phyloP scores from a whole-genome alignment of 75 land plant genomes.

The Picea sitchensis region DNA sequence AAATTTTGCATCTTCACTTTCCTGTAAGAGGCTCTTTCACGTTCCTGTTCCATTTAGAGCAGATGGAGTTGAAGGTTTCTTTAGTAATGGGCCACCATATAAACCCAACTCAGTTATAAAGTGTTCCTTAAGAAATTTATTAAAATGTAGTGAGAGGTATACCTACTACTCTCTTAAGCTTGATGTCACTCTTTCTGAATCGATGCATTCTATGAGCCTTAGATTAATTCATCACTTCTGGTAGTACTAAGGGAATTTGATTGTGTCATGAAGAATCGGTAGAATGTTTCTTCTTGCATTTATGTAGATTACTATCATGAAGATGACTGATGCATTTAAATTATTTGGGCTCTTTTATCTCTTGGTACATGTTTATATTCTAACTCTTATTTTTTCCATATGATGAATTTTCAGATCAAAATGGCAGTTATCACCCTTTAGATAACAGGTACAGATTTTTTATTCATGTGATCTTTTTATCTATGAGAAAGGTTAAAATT shows the following conservation, averaged over 20 bases:
- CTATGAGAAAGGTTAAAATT: not conserved
- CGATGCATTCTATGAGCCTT: no score
- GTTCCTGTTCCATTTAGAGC: no score
- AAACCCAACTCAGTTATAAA: no score
- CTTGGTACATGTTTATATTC: not conserved
- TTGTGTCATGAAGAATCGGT: not conserved
- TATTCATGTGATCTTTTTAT: not conserved
- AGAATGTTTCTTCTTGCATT: not conserved
- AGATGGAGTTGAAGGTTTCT: no score
- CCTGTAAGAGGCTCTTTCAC: no score
- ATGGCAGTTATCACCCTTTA: conserved; percentile 43
- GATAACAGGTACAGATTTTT: conserved; percentile 27
- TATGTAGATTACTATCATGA: not conserved
- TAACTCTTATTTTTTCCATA: not conserved
- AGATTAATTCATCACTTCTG: not conserved
- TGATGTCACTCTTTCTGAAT: no score
- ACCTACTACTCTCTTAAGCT: no score
- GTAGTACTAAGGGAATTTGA: not conserved
- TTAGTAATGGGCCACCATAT: no score
- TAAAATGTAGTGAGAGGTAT: no score
- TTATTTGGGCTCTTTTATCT: not conserved
- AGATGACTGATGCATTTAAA: not conserved
- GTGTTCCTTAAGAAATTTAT: no score
- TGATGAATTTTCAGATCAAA: conserved; percentile 28
- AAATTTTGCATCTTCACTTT: no score